Percentiles rank a stretch among this genome's conserved stretches.
Conservation (phyloP, 2,329 filamentous ascomycete species). For the Aspergillus sp. region DNA sequence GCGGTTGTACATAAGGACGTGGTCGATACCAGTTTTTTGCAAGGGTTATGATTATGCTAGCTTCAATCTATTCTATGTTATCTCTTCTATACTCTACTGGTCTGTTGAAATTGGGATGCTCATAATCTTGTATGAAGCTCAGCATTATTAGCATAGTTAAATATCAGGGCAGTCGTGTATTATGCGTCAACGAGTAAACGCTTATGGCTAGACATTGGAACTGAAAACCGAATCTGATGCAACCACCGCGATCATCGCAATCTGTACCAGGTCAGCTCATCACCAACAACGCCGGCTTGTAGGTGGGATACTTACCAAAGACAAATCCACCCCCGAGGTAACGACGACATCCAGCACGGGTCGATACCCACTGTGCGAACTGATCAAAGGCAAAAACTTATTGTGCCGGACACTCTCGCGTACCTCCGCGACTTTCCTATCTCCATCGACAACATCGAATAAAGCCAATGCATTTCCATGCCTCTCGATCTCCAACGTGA, state of each 20-base stretch:
- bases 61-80: neutral
- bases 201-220: slow-evolving; percentile 8
- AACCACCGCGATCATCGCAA: slow-evolving; percentile 14
- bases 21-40: neutral
- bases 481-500: slow-evolving; percentile 12
- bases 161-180: too few relatives aligned
- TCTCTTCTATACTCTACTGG: neutral
- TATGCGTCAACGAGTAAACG: too few relatives aligned
- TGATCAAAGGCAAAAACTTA: slow-evolving; percentile 8
- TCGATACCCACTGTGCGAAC: slow-evolving; percentile 12
- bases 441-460: slow-evolving; percentile 16
- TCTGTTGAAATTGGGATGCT: too few relatives aligned
- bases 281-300: neutral
- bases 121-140: slow-evolving; percentile 1
- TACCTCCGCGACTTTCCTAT: slow-evolving; percentile 13
- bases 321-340: slow-evolving; percentile 17
- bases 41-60: neutral
- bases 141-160: slow-evolving; percentile 4
- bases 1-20: neutral
- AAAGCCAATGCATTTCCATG: slow-evolving; percentile 10
- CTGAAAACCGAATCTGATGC: slow-evolving; percentile 13
- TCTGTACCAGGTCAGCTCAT: slow-evolving; percentile 2
- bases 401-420: slow-evolving; percentile 14
- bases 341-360: slow-evolving; percentile 19
- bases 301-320: slow-evolving; percentile 13